Conservation (phyloP, 495 filamentous ascomycete species). For the Penicillium herquei region DNA sequence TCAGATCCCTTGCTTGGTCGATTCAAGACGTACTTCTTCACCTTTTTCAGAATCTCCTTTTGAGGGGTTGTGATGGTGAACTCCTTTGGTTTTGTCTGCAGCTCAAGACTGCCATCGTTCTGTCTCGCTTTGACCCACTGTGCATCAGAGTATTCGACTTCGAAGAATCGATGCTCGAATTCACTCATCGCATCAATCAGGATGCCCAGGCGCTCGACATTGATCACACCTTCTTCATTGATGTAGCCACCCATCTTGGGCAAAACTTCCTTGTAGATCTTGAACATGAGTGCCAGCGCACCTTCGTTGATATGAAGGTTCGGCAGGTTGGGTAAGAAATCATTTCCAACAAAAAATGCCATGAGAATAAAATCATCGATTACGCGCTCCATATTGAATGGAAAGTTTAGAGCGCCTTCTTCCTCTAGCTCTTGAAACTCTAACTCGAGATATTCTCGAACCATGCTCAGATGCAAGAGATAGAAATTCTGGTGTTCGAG, state of each 20-base stretch:
- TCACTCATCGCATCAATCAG: conserved; percentile 80
- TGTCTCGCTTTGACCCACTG: conserved; percentile 87
- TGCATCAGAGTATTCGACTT: conserved; percentile 81
- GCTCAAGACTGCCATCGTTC: conserved; percentile 49
- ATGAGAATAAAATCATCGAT: conserved; percentile 99
- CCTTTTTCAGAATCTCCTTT: conserved; percentile 73
- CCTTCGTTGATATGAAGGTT: conserved; percentile 98
- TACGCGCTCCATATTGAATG: conserved; percentile 91
- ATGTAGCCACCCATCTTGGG: conserved; percentile 92
- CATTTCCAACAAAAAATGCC: conserved; percentile 99
- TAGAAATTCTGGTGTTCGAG: conserved; percentile 99
- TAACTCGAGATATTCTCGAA: conserved; percentile 92
- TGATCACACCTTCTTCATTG: conserved; percentile 91
- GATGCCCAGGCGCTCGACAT: conserved; percentile 71
- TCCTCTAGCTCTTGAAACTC: conserved; percentile 93
- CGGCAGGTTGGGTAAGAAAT: conserved; percentile 96
- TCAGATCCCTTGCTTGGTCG: conserved; percentile 45
- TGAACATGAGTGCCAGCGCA: conserved; percentile 93
- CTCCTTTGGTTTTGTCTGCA: conserved; percentile 57
- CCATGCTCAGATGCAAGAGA: conserved; percentile 93
- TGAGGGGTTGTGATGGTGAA: conserved; percentile 78
- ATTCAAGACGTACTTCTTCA: conserved; percentile 77
- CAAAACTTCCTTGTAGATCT: conserved; percentile 87
- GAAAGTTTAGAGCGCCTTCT: conserved; percentile 69
- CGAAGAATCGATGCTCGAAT: conserved; percentile 89